Evolutionary conservation across 2,329 filamentous ascomycete genomes (phyloP).

Genomic region (Alternaria rosae): DNA sequence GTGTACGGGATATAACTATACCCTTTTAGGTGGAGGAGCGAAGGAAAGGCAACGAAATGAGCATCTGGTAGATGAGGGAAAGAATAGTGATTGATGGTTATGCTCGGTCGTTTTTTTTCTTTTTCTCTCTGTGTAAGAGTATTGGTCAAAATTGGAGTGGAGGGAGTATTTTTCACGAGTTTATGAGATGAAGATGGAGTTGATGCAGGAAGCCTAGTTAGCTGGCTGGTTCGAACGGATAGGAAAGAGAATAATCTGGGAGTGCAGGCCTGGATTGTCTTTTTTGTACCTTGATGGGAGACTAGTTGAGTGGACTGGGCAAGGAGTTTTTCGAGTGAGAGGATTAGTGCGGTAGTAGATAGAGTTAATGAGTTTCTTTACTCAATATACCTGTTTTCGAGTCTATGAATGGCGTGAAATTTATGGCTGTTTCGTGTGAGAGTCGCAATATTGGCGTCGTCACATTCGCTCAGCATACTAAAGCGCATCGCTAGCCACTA

Average conservation of each 20-base stretch:
- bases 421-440: neutral
- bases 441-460: neutral
- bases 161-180: neutral
- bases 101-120: neutral
- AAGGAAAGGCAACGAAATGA: slow-evolving; percentile 2
- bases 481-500: neutral
- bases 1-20: slow-evolving; percentile 13
- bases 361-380: neutral
- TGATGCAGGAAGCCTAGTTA: neutral
- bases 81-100: neutral
- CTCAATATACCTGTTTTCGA: neutral
- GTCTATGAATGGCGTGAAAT: neutral
- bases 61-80: slow-evolving; percentile 4
- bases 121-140: slow-evolving; percentile 29
- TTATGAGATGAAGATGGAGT: slow-evolving; percentile 3
- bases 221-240: slow-evolving; percentile 2
- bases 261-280: slow-evolving; percentile 41
- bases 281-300: neutral
- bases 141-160: slow-evolving; percentile 18
- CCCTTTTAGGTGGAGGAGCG: neutral
- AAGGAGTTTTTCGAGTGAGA: no score
- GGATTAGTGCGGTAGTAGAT: neutral
- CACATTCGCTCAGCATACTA: neutral
- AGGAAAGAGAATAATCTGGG: slow-evolving; percentile 23
- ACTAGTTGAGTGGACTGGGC: neutral